A percentile compares a stretch with the other conserved stretches of the same genome.
phyloP scores from a whole-genome alignment of 257 asterid genomes.

The Cruciata laevipes region DNA sequence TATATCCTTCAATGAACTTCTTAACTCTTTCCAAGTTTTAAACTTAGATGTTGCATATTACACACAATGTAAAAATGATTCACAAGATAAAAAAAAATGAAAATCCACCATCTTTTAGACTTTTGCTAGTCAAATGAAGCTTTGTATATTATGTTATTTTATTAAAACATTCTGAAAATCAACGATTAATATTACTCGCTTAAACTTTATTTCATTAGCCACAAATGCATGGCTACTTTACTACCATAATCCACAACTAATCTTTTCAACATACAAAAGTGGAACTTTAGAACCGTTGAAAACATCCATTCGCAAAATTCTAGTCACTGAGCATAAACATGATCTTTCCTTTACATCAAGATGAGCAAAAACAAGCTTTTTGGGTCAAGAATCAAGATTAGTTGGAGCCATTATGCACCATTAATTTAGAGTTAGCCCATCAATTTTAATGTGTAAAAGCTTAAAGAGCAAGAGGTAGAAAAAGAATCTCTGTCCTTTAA shows the following conservation, averaged over 20 bases:
- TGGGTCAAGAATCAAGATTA: constrained; percentile 9
- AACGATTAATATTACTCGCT: not conserved
- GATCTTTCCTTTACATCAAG: not conserved
- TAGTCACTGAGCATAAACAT: constrained; percentile 5
- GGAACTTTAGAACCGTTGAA: constrained; percentile 6
- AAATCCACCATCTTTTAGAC: not conserved
- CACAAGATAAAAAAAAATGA: too few species aligned
- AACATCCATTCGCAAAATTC: not conserved
- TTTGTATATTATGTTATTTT: not conserved
- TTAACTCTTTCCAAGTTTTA: too few species aligned
- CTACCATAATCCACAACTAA: not conserved
- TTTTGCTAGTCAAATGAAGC: not conserved
- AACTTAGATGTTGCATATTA: too few species aligned
- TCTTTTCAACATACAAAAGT: constrained; percentile 9
- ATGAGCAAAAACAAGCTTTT: constrained; percentile 11
- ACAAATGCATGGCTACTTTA: not conserved
- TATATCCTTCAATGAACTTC: too few species aligned
- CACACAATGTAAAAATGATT: too few species aligned
- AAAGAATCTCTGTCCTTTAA: constrained; percentile 73
- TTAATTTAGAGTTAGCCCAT: not conserved
- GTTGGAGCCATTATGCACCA: not conserved
- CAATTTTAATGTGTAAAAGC: constrained; percentile 14
- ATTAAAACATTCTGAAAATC: not conserved
- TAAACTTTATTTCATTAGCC: not conserved
- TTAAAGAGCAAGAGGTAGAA: constrained; percentile 9